A percentile compares a stretch with the other conserved stretches of the same genome.
These are phyloP conservation scores for Saposhnikovia divaricata DNA, from an alignment of 129 eudicot species.

Conservation along the genomic window DNA sequence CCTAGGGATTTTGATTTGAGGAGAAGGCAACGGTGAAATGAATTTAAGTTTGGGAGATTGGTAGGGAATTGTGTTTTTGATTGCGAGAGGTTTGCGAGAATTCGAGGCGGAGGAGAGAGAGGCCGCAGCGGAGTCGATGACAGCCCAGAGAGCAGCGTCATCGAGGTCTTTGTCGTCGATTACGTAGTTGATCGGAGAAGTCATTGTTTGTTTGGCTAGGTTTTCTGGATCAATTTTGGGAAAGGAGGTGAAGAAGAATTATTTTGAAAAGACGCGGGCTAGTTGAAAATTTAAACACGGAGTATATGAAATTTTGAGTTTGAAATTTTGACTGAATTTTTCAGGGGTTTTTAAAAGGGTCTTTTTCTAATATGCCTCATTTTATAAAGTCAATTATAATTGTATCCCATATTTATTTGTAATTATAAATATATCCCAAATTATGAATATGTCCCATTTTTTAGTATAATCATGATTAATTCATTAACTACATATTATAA, in stretches of 20 bases:
- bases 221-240: neutral
- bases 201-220: constrained; percentile 11
- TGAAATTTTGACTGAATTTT: too few relatives aligned
- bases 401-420: too few relatives aligned
- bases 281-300: neutral
- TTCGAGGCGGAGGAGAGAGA: constrained; percentile 22
- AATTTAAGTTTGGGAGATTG: constrained; percentile 20
- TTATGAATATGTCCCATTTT: too few relatives aligned
- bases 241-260: neutral
- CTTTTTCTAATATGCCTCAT: too few relatives aligned
- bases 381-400: too few relatives aligned
- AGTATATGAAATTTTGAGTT: neutral
- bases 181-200: constrained; percentile 30
- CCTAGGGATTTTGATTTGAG: constrained; percentile 27
- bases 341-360: too few relatives aligned
- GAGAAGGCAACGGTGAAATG: constrained; percentile 17
- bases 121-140: constrained; percentile 78
- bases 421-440: too few relatives aligned
- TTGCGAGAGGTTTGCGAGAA: constrained; percentile 37
- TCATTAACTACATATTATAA: too few relatives aligned
- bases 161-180: constrained; percentile 82
- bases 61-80: constrained; percentile 14
- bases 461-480: too few relatives aligned
- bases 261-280: too few relatives aligned
- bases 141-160: constrained; percentile 95